Conservation (phyloP, 441 rosid species). For the Melastoma candidum region DNA sequence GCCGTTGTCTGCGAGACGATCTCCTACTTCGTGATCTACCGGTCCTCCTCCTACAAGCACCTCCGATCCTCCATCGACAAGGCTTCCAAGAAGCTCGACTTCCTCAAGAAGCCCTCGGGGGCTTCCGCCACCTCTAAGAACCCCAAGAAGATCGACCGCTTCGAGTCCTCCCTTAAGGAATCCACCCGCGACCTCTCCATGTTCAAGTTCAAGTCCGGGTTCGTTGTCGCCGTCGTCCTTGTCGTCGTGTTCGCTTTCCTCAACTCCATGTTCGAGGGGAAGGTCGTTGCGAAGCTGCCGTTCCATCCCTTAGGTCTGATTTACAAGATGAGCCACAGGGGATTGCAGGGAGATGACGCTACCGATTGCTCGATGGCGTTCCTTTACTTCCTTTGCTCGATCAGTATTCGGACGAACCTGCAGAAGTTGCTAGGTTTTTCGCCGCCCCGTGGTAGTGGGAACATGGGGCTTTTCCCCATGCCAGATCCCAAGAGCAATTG, state of each 20-base stretch:
- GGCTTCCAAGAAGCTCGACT: conserved; percentile 79
- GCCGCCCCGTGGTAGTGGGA: conserved; percentile 64
- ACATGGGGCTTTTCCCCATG: conserved; percentile 69
- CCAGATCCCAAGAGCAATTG: conserved; percentile 77
- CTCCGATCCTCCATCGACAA: conserved; percentile 81
- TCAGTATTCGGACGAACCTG: conserved; percentile 76
- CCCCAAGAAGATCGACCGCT: conserved; percentile 79
- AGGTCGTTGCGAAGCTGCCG: conserved; percentile 84
- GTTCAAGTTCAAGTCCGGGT: conserved; percentile 93
- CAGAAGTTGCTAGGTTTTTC: conserved; percentile 92
- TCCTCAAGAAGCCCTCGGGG: conserved; percentile 38
- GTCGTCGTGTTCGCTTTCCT: conserved; percentile 69
- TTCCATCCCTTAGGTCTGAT: conserved; percentile 64
- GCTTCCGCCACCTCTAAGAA: conserved; percentile 14
- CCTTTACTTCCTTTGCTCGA: conserved; percentile 72
- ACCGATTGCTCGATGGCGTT: conserved; percentile 94
- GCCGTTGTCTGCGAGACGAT: conserved; percentile 87
- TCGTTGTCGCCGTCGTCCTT: conserved; percentile 75
- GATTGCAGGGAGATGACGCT: conserved; percentile 64
- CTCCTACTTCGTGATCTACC: conserved; percentile 88
- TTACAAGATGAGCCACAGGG: conserved; percentile 86
- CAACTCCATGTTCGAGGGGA: conserved; percentile 84
- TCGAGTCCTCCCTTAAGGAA: conserved; percentile 67
- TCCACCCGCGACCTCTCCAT: conserved; percentile 75
- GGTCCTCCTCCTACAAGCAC: conserved; percentile 74